Percentiles rank a stretch among this genome's conserved stretches.
These are phyloP conservation scores for Euphrasia arctica DNA, from an alignment of 305 asterid genomes.

Conservation along the genomic window DNA sequence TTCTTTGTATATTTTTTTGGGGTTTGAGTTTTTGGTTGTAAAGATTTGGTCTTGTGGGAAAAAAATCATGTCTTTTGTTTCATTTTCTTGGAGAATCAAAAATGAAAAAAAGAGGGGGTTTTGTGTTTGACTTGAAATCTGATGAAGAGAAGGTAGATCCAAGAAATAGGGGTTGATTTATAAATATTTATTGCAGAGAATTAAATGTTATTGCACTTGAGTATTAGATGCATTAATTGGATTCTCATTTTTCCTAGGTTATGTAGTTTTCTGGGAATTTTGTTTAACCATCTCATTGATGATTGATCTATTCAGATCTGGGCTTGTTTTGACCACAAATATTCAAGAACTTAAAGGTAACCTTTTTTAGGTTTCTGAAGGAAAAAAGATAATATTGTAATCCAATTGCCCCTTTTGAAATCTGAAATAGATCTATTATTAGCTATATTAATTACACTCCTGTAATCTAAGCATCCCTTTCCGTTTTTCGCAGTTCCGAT, in stretches of 20 bases:
- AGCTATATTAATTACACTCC: background rate
- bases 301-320: slow-evolving; percentile 37
- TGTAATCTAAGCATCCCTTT: too few species aligned
- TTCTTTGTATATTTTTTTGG: background rate
- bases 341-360: too few species aligned
- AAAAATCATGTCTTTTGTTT: background rate
- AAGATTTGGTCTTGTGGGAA: background rate
- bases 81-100: background rate
- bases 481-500: too few species aligned
- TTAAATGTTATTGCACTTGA: background rate
- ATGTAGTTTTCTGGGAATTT: slow-evolving; percentile 22
- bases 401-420: too few species aligned
- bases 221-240: slow-evolving; percentile 27
- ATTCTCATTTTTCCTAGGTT: slow-evolving; percentile 2
- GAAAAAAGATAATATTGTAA: too few species aligned
- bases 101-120: background rate
- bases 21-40: slow-evolving; percentile 1
- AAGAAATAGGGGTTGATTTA: slow-evolving; percentile 8
- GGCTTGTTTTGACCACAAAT: background rate
- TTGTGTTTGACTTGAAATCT: background rate
- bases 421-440: too few species aligned
- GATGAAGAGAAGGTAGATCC: slow-evolving; percentile 16
- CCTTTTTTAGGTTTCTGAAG: background rate
- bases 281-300: slow-evolving; percentile 5
- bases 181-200: background rate